Evolutionary conservation across 805 yeast species (phyloP), one percentile per base, ranked within the genome.

Genomic region (Vanderwaltozyma verrucispora): DNA sequence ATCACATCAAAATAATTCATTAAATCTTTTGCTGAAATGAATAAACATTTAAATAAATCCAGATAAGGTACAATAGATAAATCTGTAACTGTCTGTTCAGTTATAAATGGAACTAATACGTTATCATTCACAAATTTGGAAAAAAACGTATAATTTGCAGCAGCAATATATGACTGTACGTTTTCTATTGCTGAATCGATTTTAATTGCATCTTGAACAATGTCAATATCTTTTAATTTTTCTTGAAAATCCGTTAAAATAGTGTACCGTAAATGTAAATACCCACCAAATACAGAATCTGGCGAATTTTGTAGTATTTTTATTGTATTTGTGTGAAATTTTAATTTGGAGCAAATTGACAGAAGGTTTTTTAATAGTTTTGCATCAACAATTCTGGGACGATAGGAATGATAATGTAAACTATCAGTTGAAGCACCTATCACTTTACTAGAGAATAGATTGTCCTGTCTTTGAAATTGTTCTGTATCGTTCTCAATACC

Each of bases 61-160:
- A 71, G 46, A 32, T 64, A 54, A 20, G 66, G 68, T 13, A 72
- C 53, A 32, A 59, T 60, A 10, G 67, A 63, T 19, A 51, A 42
- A 33, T 66, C 70, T 23, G 57, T 59, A 3, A 54, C 40, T 21
- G 61, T 46, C 32, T 67, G 72, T 24, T 56, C 61, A 24, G 60
- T 45, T 16, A 42, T 33, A 11, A 54, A 33, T 12, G 56, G 59
- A 16, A 40, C 43, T 7, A 51, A 20, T 14, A 58, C 43, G 21
- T 42, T 45, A 11, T 35, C 10, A 21, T 41, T 36, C 16, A 35
- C 59, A 49, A 63, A 68, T 9, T 59, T 53, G 20, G 59, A 64
- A 40, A 60, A 69, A 34, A 69, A 73, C 0, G 41, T 36, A 23
- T 72, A 67, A 47, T 75, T 73, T 3, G 77, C 59, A 13, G 77